Evolutionary conservation across 805 yeast species (phyloP), one percentile per base, ranked within the genome.

Genomic region (Saccharomycopsis sp.): DNA sequence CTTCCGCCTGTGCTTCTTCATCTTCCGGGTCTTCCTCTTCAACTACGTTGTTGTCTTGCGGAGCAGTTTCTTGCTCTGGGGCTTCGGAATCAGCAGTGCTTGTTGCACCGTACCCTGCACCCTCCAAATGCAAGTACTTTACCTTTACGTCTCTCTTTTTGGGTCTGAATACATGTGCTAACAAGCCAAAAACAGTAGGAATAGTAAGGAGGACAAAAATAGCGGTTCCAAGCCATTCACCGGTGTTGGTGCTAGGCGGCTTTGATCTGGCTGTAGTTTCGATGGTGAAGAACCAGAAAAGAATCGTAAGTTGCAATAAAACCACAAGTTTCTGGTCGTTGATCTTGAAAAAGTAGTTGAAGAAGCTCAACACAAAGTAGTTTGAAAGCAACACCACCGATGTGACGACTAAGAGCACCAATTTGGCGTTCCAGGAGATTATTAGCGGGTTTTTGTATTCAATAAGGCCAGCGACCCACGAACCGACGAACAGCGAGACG

Each of bases 241-340:
- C 79, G 58, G 64, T 73, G 70, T 79, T 75, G 61, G 79, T 81
- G 54, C 77, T 76, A 56, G 71, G 71, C 1, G 74, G 72, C 63
- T 76, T 75, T 47, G 72, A 73, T 37, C 78, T 65, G 34, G 78
- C 74, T 21, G 83, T 80, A 23, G 75, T 67, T 58, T 80, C 77
- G 3, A 83, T 68, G 53, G 81, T 73, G 1, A 70, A 67, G 1
- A 77, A 57, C 89, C 90, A 85, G 62, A 75, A 70, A 16, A 80
- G 47, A 24, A 78, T 67, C 46, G 82, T 74, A n/a, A 75, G 68
- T 68, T 84, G 81, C 8, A 82, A 63, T 18, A 81, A 62, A 3
- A 77, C 68, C 51, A 79, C 73, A 57, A 82, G 73, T 65, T 82
- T 81, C 64, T 79, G 82, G 63, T 79, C 82, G 57, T 75, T 78